A percentile compares a stretch with the other conserved stretches of the same genome.
Conservation (phyloP, 176 grass and related monocot species). For the Paspalum vaginatum region DNA sequence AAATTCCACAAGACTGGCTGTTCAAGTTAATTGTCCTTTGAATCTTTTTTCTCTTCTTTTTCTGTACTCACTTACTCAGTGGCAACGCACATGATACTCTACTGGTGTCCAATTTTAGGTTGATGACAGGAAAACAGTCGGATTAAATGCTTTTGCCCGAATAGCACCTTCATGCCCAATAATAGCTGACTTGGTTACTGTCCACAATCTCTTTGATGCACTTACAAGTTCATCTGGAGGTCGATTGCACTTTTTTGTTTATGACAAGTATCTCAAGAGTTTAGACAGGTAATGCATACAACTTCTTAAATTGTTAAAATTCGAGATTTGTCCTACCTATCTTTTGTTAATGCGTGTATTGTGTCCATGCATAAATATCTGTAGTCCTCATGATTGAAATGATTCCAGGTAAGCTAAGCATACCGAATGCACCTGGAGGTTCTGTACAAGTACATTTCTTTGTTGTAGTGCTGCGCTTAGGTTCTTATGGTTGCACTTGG, state of each 20-base stretch:
- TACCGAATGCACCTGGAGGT: conserved; percentile 6
- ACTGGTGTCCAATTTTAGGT: conserved; percentile 61
- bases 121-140: conserved; percentile 76
- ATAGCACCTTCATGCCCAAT: conserved; percentile 75
- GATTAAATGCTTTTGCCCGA: conserved; percentile 62
- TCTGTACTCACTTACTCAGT: conserved; percentile 21
- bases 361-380: conserved; percentile 8
- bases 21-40: conserved; percentile 63
- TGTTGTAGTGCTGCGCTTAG: neutral
- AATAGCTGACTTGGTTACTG: conserved; percentile 79
- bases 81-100: conserved; percentile 30
- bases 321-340: conserved; percentile 23
- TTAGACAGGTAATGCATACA: conserved; percentile 64
- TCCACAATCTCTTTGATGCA: conserved; percentile 83
- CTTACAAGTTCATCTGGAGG: conserved; percentile 76
- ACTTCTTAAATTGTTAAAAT: conserved; percentile 1
- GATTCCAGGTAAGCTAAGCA: conserved; percentile 10
- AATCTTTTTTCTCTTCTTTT: neutral
- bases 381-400: neutral
- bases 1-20: conserved; percentile 76
- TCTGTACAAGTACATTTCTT: neutral
- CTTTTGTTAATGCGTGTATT: conserved; percentile 12
- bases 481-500: conserved; percentile 3
- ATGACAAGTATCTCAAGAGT: conserved; percentile 88
- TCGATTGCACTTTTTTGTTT: conserved; percentile 80